Base-by-base conservation (phyloP, 176 grass and related monocot genomes). In the Canna indica region DNA sequence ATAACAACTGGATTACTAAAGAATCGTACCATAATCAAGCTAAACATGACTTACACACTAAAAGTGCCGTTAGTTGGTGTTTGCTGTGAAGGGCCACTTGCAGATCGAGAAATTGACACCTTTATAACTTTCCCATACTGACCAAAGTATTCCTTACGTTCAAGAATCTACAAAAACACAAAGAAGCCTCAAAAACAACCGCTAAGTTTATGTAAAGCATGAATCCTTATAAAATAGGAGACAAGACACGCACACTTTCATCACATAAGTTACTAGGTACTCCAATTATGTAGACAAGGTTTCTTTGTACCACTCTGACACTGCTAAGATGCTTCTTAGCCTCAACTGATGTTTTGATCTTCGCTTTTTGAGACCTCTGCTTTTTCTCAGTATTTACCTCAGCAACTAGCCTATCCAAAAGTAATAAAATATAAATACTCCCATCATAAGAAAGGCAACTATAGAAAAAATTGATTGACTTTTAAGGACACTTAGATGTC, bases 61-160 rank as follows among this genome's bases (percentile, higher is more conserved):
- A 91, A 86, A 66, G 82, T 84, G 73, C 71, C 81, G 71, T 85
- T 91, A 72, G 63, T 59, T 82, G 87, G 53, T 82, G 84, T 72
- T 79, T 99, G 85, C 76, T 96, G 95, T 25, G 87, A 86, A 67
- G 86, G 69, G 47, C 84, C 48, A 67, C 84, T 80, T 41, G 87
- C 81, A 0, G 82, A 66, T 61, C 80, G 87, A 73, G 95, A 94
- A 82, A 99, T 82, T 71, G 95, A 99, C 64, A 99, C 90, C 76
- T 99, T 99, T 78, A 99, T 56, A 79, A 94, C 84, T 68, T 90
- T 99, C 29, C 95, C 90, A 76, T 99, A 94, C 64, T 99, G 90
- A 68, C 95, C 95, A 94, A 99, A 99, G 79, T 99, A 99, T 77
- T 99, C 95, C 76, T 81, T 90, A 32, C 80, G 90, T 73, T 99